Percentiles rank a stretch among this genome's conserved stretches.
These are phyloP conservation scores for Phytophthora sp. DNA, from an alignment of 352 stramenopile genomes.

Conservation along the genomic window DNA sequence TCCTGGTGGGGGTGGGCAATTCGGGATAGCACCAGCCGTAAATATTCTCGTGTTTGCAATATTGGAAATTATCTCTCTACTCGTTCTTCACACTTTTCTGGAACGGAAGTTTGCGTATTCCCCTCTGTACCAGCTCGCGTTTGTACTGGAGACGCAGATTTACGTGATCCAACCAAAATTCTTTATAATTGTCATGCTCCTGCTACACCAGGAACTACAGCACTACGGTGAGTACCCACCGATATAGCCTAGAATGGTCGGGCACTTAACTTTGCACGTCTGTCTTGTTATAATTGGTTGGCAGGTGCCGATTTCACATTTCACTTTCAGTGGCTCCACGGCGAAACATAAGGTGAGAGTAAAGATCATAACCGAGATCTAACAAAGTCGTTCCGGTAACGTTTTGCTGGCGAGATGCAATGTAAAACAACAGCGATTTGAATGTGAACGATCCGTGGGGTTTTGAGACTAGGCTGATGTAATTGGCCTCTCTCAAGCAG, in stretches of 20 bases:
- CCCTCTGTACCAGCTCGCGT: constrained; percentile 39
- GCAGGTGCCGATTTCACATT: neutral
- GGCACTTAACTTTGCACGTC: no score
- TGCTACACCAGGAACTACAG: constrained; percentile 25
- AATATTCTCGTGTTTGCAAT: constrained; percentile 32
- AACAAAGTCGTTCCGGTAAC: no score
- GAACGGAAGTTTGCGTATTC: constrained; percentile 40
- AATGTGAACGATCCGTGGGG: no score
- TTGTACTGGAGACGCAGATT: constrained; percentile 43
- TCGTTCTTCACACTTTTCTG: constrained; percentile 30
- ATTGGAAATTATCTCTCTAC: constrained; percentile 42
- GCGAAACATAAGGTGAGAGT: neutral
- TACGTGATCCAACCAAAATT: constrained; percentile 7
- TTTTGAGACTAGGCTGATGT: no score
- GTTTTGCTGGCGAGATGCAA: no score
- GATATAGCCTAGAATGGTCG: no score
- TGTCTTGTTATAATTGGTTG: no score
- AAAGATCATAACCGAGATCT: no score
- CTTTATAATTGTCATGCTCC: constrained; percentile 2
- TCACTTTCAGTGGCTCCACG: neutral
- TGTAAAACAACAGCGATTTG: no score
- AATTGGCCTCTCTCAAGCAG: no score
- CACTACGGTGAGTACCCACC: constrained; percentile 20
- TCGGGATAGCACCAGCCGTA: neutral
- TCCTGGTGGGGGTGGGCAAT: constrained; percentile 10